These are phyloP conservation scores for Leccinum subgranulosum DNA, from an alignment of 768 basidiomycete species.

Conservation along the genomic window DNA sequence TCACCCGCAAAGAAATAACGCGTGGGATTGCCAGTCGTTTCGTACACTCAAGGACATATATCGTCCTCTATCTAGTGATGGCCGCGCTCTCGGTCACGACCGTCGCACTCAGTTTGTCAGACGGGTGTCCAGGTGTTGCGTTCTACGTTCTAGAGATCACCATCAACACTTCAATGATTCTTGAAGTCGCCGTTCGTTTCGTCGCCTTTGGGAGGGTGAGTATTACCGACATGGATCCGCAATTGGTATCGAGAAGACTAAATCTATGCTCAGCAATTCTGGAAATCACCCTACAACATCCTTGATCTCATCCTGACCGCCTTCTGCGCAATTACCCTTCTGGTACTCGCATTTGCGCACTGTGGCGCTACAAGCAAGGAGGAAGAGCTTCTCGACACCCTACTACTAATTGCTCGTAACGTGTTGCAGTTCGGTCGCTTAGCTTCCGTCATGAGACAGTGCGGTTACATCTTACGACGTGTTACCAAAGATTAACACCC, in stretches of 20 bases:
- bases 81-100: slow-evolving; percentile 84
- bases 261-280: slow-evolving; percentile 72
- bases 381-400: slow-evolving; percentile 91
- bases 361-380: slow-evolving; percentile 82
- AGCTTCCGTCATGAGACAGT: slow-evolving; percentile 50
- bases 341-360: slow-evolving; percentile 85
- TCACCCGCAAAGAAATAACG: slow-evolving; percentile 79
- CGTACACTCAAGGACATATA: slow-evolving; percentile 84
- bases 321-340: slow-evolving; percentile 86
- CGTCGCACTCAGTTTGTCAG: slow-evolving; percentile 75
- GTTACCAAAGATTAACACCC: slow-evolving; percentile 6
- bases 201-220: slow-evolving; percentile 90
- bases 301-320: slow-evolving; percentile 84
- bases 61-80: slow-evolving; percentile 86
- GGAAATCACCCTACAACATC: slow-evolving; percentile 71
- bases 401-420: slow-evolving; percentile 89
- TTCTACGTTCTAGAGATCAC: slow-evolving; percentile 91
- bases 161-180: slow-evolving; percentile 88
- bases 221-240: slow-evolving; percentile 7
- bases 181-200: slow-evolving; percentile 89
- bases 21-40: slow-evolving; percentile 87
- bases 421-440: slow-evolving; percentile 90
- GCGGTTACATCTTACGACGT: slow-evolving; percentile 30
- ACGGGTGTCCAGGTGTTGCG: slow-evolving; percentile 81
- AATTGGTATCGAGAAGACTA: background rate